These are phyloP conservation scores for Anthracocystis panici-leucophaei DNA, from an alignment of 1,284 basidiomycete genomes.

Conservation along the genomic window DNA sequence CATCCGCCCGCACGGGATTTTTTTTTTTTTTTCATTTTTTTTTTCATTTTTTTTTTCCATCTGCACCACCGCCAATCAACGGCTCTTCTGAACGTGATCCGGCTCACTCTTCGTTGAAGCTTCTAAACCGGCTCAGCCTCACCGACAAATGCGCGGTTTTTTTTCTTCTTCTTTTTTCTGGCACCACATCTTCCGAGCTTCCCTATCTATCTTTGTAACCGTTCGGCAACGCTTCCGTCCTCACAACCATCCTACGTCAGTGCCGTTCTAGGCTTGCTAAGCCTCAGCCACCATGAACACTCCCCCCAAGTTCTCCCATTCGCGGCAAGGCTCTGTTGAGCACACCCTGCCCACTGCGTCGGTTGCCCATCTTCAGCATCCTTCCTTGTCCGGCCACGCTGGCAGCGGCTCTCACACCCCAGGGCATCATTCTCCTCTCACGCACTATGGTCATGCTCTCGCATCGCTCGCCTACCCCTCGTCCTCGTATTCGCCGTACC, in stretches of 20 bases:
- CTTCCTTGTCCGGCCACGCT: slow-evolving; percentile 27
- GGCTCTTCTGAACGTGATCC: background rate
- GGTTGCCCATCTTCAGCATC: slow-evolving; percentile 44
- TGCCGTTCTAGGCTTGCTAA: background rate
- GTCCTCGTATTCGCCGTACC: slow-evolving; percentile 43
- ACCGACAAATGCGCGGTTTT: background rate
- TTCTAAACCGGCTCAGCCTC: background rate
- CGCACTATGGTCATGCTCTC: slow-evolving; percentile 43
- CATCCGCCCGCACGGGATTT: background rate
- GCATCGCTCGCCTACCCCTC: slow-evolving; percentile 49
- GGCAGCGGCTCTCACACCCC: slow-evolving; percentile 36
- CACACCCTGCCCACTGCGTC: slow-evolving; percentile 30
- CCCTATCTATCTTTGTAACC: background rate
- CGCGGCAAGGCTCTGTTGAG: slow-evolving; percentile 53
- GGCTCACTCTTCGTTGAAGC: background rate
- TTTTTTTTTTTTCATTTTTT: background rate
- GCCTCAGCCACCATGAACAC: slow-evolving; percentile 41
- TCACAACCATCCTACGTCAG: background rate
- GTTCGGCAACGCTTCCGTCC: background rate
- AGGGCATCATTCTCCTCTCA: slow-evolving; percentile 42
- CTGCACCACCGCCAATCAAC: background rate
- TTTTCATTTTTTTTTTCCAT: background rate
- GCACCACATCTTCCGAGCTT: background rate
- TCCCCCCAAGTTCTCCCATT: slow-evolving; percentile 50
- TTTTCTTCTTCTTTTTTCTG: no score